A percentile compares a stretch with the other conserved stretches of the same genome.
Evolutionary conservation across 2,329 filamentous ascomycete genomes (phyloP).

Genomic region (Aspergillus quadricinctus): DNA sequence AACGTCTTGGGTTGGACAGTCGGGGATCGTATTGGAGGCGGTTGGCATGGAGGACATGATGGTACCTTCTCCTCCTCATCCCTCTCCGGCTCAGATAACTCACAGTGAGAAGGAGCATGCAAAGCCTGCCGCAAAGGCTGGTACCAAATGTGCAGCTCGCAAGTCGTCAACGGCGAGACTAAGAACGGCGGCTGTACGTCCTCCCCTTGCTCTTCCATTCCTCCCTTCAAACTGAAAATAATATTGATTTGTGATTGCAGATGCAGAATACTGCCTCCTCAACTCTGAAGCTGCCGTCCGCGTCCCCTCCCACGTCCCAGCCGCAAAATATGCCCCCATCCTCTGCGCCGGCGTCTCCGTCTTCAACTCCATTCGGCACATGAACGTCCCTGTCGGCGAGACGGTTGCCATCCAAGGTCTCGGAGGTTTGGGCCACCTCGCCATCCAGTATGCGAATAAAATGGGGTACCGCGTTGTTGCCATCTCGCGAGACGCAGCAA

Average conservation of each 20-base stretch:
- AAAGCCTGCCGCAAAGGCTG: conserved; percentile 58
- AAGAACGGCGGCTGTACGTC: conserved; percentile 60
- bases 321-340: conserved; percentile 44
- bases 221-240: background rate
- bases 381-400: conserved; percentile 44
- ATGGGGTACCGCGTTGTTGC: conserved; percentile 53
- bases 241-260: conserved; percentile 9
- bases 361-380: conserved; percentile 46
- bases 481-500: conserved; percentile 46
- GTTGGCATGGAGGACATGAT: conserved; percentile 61
- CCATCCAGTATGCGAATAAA: conserved; percentile 49
- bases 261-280: conserved; percentile 38
- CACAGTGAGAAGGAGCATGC: conserved; percentile 50
- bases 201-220: background rate
- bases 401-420: conserved; percentile 51
- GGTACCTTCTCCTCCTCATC: conserved; percentile 9
- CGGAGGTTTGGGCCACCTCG: conserved; percentile 51
- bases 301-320: conserved; percentile 46
- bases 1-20: conserved; percentile 52
- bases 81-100: background rate
- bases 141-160: conserved; percentile 66
- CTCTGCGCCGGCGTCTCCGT: conserved; percentile 51
- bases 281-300: conserved; percentile 39
- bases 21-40: conserved; percentile 63
- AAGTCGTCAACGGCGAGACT: conserved; percentile 60